Evolutionary conservation across 768 basidiomycete genomes (phyloP), one percentile per base, ranked within the genome.

Genomic region (Mycena filopes): DNA sequence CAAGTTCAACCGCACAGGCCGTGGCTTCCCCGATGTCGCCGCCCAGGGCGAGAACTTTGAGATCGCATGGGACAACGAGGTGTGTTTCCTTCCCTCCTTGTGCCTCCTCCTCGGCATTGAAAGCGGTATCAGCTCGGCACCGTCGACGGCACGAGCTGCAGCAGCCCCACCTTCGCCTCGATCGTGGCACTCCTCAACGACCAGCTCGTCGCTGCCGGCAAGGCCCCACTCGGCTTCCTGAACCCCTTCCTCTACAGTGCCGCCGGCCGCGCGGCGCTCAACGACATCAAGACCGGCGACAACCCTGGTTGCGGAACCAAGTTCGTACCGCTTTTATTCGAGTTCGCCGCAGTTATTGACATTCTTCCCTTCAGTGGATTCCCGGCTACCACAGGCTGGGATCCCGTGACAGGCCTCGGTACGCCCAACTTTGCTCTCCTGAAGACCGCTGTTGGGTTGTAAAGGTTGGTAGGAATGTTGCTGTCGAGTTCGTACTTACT

Each of bases 1-100:
- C 8, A 66, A 82, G 31, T 66, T 47, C 43, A 56, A 43, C 68
- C 69, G 77, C 71, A 80, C 70, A 43, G 82, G 75, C 12, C 66
- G 74, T 1, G 60, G 51, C 2, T 61, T 54, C 26, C 60, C 60
- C 25, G 60, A 61, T 18, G 36, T 61, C 2, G 11, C 60, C 0
- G 60, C 60, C 2, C 62, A 63, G 25, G 62, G 62, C 18, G 55
- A 43, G 28, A 63, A 57, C 33, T 63, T 56, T 16, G 62, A 63
- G 41, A 57, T 63, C 8, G 62, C 42, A 3, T 56, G 55, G 48
- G 60, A 61, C 11, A 16, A 16, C 12, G 36, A 61, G 60, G 58
- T 60, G 8, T n/a, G 42, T 46, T 25, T 13, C 4, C 11, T 9
- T 33, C 9, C 10, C 3, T 33, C 4, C 1, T 9, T 9, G 12